Conservation (phyloP, 192 early-diverging fungal genomes). For the Coemansia sp. region DNA sequence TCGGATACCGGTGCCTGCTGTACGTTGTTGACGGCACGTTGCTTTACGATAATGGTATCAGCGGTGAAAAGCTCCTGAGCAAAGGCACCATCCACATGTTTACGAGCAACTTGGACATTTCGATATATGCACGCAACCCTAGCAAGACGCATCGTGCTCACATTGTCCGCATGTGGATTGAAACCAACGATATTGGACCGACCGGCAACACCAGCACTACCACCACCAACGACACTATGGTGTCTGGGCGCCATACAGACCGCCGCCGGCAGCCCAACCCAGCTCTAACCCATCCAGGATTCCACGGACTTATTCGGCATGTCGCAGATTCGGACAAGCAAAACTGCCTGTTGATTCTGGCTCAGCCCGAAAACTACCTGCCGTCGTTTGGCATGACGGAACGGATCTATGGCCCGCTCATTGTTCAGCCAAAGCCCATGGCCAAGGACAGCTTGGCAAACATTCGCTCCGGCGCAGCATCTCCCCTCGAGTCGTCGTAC, state of each 20-base stretch:
- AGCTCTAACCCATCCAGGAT: constrained; percentile 17
- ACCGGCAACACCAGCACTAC: constrained; percentile 5
- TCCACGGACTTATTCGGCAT: constrained; percentile 30
- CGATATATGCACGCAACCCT: constrained; percentile 43
- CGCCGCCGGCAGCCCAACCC: not conserved
- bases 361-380: constrained; percentile 38
- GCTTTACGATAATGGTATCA: constrained; percentile 45
- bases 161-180: constrained; percentile 50
- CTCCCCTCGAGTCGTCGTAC: constrained; percentile 29
- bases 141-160: constrained; percentile 49
- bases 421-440: not conserved
- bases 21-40: constrained; percentile 48
- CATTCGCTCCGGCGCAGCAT: constrained; percentile 10
- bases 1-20: constrained; percentile 45
- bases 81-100: constrained; percentile 46
- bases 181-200: constrained; percentile 11
- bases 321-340: constrained; percentile 50
- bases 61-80: constrained; percentile 43
- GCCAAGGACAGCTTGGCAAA: constrained; percentile 17
- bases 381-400: constrained; percentile 49
- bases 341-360: constrained; percentile 36
- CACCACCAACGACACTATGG: constrained; percentile 2
- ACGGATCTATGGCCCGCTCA: constrained; percentile 34
- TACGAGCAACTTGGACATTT: constrained; percentile 21
- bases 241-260: constrained; percentile 5